phyloP scores from a whole-genome alignment of 2,329 filamentous ascomycete species.

The Cladobotryum mycophilum region DNA sequence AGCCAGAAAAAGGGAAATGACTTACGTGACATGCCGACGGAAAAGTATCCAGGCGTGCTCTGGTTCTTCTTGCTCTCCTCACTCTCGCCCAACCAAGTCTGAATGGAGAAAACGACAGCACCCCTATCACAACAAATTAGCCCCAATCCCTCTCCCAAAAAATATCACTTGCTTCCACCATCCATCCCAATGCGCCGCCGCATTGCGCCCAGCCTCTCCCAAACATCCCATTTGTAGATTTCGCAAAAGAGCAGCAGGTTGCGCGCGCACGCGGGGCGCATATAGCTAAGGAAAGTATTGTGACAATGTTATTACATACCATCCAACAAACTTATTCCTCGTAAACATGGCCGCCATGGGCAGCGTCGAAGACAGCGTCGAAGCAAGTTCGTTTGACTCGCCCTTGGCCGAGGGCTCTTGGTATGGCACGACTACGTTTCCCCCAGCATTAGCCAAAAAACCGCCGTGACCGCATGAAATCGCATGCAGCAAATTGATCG shows the following conservation, averaged over 20 bases:
- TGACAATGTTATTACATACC: too few relatives aligned
- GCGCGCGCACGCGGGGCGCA: too few relatives aligned
- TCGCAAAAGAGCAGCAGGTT: background rate
- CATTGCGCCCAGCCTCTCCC: background rate
- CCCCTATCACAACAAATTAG: conserved; percentile 42
- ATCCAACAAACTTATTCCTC: conserved; percentile 73
- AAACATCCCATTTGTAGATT: background rate
- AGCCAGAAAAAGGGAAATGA: conserved; percentile 16
- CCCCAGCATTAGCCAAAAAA: background rate
- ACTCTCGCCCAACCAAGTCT: conserved; percentile 73
- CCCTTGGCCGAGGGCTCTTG: conserved; percentile 64
- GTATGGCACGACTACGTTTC: conserved; percentile 85
- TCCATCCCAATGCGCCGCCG: background rate
- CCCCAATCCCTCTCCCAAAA: background rate
- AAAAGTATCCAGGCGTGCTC: conserved; percentile 63
- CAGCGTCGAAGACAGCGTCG: conserved; percentile 68
- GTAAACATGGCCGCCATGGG: conserved; percentile 97
- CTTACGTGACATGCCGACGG: conserved; percentile 72
- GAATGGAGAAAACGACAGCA: conserved; percentile 65
- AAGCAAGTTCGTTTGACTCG: conserved; percentile 62
- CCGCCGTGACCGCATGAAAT: background rate
- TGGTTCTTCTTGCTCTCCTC: conserved; percentile 57
- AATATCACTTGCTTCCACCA: background rate
- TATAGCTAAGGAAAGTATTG: background rate
- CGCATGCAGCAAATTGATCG: background rate